phyloP scores from a whole-genome alignment of 2,329 filamentous ascomycete genomes.

The Aureobasidium sp. region DNA sequence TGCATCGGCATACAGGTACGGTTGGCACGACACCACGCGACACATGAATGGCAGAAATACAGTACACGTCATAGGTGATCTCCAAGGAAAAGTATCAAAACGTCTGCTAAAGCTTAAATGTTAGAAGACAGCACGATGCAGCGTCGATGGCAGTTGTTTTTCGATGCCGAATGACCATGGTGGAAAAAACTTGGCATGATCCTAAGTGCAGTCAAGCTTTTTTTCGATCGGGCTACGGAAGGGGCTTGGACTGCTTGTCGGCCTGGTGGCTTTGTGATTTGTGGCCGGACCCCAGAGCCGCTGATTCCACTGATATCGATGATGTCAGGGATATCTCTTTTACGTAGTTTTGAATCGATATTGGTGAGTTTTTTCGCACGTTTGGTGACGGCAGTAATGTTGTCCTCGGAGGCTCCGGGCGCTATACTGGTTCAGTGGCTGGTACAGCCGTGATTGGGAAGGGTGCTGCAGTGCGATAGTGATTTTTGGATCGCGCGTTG shows the following conservation, averaged over 20 bases:
- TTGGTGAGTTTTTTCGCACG: neutral
- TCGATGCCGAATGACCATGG: neutral
- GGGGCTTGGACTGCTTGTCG: conserved; percentile 8
- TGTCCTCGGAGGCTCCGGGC: neutral
- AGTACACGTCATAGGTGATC: neutral
- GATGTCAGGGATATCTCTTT: neutral
- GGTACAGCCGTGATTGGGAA: neutral
- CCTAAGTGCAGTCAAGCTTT: neutral
- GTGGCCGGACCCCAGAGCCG: neutral
- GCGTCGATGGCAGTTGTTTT: neutral
- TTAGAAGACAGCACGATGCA: neutral
- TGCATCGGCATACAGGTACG: neutral
- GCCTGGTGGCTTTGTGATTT: neutral
- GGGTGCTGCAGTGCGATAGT: neutral
- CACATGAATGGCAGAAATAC: neutral
- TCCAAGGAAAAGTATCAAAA: neutral
- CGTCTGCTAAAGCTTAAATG: neutral
- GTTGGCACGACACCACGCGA: neutral
- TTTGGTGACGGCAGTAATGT: neutral
- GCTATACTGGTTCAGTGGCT: neutral
- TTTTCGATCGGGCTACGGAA: neutral
- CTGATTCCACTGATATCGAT: neutral
- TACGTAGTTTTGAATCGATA: neutral
- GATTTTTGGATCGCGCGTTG: neutral
- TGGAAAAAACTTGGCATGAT: neutral